Base-by-base conservation (phyloP, 192 early-diverging fungal species). In the Mortierella antarctica region DNA sequence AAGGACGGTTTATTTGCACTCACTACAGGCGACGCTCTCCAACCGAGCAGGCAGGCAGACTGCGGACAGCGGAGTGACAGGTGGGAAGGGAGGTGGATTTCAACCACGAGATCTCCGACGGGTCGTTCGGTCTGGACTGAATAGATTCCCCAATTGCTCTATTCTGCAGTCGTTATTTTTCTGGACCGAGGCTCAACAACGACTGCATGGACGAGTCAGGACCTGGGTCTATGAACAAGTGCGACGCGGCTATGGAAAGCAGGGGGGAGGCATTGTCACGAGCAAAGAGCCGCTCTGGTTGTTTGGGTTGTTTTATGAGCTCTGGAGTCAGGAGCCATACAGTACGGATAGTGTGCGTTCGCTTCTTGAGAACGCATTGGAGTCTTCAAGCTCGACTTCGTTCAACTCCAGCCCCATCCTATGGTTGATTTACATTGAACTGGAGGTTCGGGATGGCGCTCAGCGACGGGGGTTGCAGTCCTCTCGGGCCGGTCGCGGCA, bases 361-460 rank as follows among this genome's bases (percentile, higher is more conserved):
- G 17, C 14, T 80, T 7, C 60, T 80, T 15, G 77, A 80, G n/a
- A 63, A 65, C 3, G 70, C 65, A 18, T 60, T 80, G 39, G 77
- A 72, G 7, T 72, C 77, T 5, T 62, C 70, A 42, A 71, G 50
- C 8, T 44, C 65, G 4, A 21, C 46, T 9, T 80, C 70, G 14
- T 72, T 64, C 54, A 57, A 53, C 55, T 80, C 77, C 7, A 80
- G 77, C 62, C 77, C 77, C 1, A 72, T 23, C 5, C 55, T 80
- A 39, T 80, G 77, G 77, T 23, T 80, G 44, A 72, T 80, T 40
- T 80, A 80, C 57, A 71, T 80, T 12, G 77, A 80, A 45, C 70
- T 80, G 5, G 77, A 80, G 54, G 6, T 80, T 40, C 65, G 77
- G 12, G 77, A 80, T 39, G 62, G 65, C 39, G 70, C 46, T 31